Evolutionary conservation across 2,329 filamentous ascomycete species (phyloP).

Genomic region (Aureobasidium mangrovei): DNA sequence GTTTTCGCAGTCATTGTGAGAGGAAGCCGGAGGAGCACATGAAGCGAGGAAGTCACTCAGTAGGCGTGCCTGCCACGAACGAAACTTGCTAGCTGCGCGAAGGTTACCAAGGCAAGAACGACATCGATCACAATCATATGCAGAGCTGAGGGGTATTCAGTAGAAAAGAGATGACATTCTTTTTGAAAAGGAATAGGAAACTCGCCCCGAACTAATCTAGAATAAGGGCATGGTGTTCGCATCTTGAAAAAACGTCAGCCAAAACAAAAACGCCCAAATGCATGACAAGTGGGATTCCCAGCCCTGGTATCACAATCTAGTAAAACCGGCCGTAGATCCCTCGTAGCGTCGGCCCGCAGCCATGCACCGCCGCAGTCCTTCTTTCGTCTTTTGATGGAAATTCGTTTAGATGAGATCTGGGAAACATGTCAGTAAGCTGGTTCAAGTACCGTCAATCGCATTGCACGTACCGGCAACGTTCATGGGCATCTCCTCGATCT

Average conservation of each 20-base stretch:
- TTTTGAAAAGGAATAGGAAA: conserved; percentile 11
- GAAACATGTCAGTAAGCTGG: conserved; percentile 44
- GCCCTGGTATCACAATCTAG: conserved; percentile 13
- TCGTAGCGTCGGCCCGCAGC: conserved; percentile 10
- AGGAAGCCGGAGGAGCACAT: too few relatives aligned
- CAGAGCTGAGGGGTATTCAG: neutral
- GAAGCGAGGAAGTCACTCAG: too few relatives aligned
- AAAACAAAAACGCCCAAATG: conserved; percentile 15
- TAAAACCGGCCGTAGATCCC: conserved; percentile 13
- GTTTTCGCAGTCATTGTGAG: too few relatives aligned
- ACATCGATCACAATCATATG: neutral
- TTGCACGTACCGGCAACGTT: conserved; percentile 55
- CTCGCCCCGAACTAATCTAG: conserved; percentile 13
- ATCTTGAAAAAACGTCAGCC: conserved; percentile 13
- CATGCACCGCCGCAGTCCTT: conserved; percentile 14
- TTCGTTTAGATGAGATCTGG: conserved; percentile 33
- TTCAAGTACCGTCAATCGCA: conserved; percentile 37
- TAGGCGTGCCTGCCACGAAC: too few relatives aligned
- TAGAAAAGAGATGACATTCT: conserved; percentile 11
- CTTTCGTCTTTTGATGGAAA: conserved; percentile 7
- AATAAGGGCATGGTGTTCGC: conserved; percentile 13
- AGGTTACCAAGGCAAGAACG: neutral
- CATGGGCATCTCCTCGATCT: conserved; percentile 99
- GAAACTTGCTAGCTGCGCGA: too few relatives aligned
- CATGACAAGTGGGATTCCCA: conserved; percentile 12